phyloP scores from a whole-genome alignment of 371 early-diverging fungal species.

The Cladochytrium tenue region DNA sequence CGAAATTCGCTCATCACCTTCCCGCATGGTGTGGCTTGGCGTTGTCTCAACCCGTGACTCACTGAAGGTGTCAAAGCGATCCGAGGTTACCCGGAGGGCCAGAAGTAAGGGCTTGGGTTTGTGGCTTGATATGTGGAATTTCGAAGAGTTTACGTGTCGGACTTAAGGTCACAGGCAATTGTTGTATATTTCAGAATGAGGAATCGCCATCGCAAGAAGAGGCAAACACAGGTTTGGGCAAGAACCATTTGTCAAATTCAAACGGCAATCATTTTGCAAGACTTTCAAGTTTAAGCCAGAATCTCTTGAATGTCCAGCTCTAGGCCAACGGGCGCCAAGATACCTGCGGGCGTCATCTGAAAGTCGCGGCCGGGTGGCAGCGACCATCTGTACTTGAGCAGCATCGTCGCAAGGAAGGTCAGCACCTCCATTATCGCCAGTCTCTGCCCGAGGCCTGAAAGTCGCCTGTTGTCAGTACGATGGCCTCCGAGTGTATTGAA shows the following conservation, averaged over 20 bases:
- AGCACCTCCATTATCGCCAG: not conserved
- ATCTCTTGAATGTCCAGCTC: not conserved
- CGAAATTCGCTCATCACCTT: no score
- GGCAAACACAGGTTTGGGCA: not conserved
- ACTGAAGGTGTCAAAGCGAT: no score
- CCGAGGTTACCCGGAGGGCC: not conserved
- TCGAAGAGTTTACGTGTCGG: not conserved
- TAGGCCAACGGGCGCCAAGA: not conserved
- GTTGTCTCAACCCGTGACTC: no score
- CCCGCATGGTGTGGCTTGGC: no score
- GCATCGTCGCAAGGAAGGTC: conserved; percentile 4
- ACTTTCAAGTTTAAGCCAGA: no score
- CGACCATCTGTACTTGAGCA: not conserved
- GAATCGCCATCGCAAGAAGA: not conserved
- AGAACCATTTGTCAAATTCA: not conserved
- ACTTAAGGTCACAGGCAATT: not conserved
- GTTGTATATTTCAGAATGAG: not conserved
- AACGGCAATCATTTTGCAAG: no score
- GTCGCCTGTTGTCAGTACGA: not conserved
- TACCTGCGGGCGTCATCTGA: conserved; percentile 1
- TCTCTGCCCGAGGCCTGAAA: conserved; percentile 1
- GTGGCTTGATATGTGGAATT: not conserved
- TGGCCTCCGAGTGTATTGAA: no score
- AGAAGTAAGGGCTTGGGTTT: not conserved
- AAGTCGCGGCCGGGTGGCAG: not conserved